These are phyloP conservation scores for Candida khao-thaluensis DNA, from an alignment of 805 yeast species.

Conservation along the genomic window DNA sequence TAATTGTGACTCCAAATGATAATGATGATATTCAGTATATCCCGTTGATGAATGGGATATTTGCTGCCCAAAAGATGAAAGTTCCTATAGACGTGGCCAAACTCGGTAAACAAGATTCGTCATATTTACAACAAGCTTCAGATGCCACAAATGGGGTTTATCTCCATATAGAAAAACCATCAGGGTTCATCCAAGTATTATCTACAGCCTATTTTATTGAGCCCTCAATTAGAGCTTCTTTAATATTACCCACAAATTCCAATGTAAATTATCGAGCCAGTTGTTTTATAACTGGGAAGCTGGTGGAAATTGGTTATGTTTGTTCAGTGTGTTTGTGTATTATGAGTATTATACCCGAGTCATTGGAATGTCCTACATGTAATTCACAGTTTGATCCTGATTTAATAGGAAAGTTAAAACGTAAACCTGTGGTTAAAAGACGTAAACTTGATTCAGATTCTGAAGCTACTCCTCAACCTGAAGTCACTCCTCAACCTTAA, in stretches of 20 bases:
- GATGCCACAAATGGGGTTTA: constrained; percentile 94
- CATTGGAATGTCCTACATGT: constrained; percentile 81
- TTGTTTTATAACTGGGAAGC: constrained; percentile 85
- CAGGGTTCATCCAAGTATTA: constrained; percentile 80
- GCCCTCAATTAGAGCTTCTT: constrained; percentile 72
- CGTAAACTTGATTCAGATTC: constrained; percentile 26
- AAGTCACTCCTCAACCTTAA: too few species aligned
- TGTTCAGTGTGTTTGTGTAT: constrained; percentile 92
- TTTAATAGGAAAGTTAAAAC: constrained; percentile 55
- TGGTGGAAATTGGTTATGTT: constrained; percentile 90
- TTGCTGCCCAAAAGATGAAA: constrained; percentile 91
- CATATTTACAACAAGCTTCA: constrained; percentile 91
- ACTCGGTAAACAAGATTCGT: constrained; percentile 58
- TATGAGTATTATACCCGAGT: constrained; percentile 65
- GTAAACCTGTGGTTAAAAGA: constrained; percentile 56
- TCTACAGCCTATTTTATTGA: constrained; percentile 82
- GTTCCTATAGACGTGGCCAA: constrained; percentile 90
- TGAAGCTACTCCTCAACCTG: neutral
- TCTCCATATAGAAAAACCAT: constrained; percentile 61
- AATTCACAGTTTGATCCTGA: constrained; percentile 69
- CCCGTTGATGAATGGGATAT: constrained; percentile 91
- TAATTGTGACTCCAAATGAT: constrained; percentile 68
- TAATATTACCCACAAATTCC: constrained; percentile 78
- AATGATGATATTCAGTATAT: constrained; percentile 81
- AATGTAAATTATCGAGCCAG: constrained; percentile 93